Evolutionary conservation across 805 yeast species (phyloP).

Genomic region (Candida saitoana): DNA sequence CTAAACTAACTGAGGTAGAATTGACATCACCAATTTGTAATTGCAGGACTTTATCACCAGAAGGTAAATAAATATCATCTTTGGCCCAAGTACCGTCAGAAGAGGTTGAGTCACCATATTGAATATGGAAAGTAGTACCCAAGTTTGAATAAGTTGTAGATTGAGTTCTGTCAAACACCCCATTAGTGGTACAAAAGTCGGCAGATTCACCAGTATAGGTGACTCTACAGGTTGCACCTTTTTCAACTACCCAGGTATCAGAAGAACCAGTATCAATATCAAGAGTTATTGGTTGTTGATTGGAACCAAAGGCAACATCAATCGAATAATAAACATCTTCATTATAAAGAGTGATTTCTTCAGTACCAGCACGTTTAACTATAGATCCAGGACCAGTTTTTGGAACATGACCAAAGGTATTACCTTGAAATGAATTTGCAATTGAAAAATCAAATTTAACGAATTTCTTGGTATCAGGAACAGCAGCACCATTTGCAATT

Average conservation of each 20-base stretch:
- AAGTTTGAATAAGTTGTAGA: conserved; percentile 5
- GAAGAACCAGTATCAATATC: conserved; percentile 24
- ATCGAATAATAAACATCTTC: conserved; percentile 4
- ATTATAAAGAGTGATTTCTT: conserved; percentile 2
- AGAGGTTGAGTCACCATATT: conserved; percentile 9
- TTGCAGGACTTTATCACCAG: conserved; percentile 9
- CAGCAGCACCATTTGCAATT: conserved; percentile 3
- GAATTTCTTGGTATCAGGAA: neutral
- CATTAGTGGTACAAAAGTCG: conserved; percentile 7
- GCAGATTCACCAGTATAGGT: conserved; percentile 2
- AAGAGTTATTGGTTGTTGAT: conserved; percentile 15
- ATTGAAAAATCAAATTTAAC: conserved; percentile 1
- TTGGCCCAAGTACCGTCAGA: conserved; percentile 14
- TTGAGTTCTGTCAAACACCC: conserved; percentile 13
- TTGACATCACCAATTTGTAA: conserved; percentile 19
- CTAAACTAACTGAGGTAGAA: conserved; percentile 6
- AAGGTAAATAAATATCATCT: conserved; percentile 13
- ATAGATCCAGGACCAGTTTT: neutral
- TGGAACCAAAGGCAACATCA: conserved; percentile 11
- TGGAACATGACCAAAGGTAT: conserved; percentile 2
- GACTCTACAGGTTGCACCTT: conserved; percentile 20
- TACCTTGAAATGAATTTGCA: conserved; percentile 1
- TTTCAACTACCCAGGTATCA: conserved; percentile 25
- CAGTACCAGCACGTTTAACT: neutral
- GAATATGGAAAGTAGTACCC: conserved; percentile 8